Conservation (phyloP, 805 yeast species). For the Grigorovia jiainica region DNA sequence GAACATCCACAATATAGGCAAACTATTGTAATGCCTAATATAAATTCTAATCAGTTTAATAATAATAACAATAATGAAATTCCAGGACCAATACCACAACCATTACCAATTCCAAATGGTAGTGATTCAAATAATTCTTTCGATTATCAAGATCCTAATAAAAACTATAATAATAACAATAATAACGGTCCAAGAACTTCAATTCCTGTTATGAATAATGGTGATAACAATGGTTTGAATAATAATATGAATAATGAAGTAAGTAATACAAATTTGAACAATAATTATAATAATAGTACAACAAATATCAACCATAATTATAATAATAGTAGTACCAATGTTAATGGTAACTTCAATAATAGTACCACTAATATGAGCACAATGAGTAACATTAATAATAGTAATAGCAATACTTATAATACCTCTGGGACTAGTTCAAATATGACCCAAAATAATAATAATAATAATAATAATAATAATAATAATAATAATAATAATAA, state of each 20-base stretch:
- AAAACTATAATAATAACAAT: background rate
- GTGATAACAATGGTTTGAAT: background rate
- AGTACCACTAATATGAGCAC: too few relatives aligned
- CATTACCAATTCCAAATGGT: too few relatives aligned
- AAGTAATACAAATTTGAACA: too few relatives aligned
- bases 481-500: background rate
- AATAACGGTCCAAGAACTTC: too few relatives aligned
- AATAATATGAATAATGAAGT: background rate
- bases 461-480: background rate
- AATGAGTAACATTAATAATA: too few relatives aligned
- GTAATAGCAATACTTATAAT: background rate
- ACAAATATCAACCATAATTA: too few relatives aligned
- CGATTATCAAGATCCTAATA: background rate
- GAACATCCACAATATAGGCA: background rate
- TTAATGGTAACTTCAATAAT: too few relatives aligned
- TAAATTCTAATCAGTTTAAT: background rate
- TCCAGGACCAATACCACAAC: background rate
- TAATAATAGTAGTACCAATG: too few relatives aligned
- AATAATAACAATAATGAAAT: background rate
- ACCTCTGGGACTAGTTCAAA: too few relatives aligned
- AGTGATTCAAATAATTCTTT: too few relatives aligned
- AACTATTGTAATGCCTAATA: background rate
- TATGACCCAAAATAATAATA: too few relatives aligned
- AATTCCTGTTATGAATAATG: background rate
- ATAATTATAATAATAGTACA: too few relatives aligned